These are phyloP conservation scores for Oryza longistaminata DNA, from an alignment of 176 grass and related monocot genomes.

Conservation along the genomic window DNA sequence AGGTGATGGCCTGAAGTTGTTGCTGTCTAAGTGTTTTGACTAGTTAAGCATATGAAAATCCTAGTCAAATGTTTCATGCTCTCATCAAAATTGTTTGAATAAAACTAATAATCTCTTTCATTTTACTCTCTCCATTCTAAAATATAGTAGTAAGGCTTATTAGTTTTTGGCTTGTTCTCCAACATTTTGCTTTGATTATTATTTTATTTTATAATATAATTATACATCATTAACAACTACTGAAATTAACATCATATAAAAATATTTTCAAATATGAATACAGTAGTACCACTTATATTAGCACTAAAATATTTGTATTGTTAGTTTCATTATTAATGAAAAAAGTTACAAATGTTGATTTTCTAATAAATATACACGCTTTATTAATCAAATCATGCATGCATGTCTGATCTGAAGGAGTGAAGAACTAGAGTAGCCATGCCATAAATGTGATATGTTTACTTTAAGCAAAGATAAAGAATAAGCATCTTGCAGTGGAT, in stretches of 20 bases:
- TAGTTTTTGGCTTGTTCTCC: no score
- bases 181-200: no score
- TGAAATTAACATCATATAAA: no score
- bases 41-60: constrained; percentile 13
- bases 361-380: no score
- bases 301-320: no score
- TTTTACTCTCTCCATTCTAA: not conserved
- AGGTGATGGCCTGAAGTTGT: not conserved
- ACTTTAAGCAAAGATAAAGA: not conserved
- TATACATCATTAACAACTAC: no score
- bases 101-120: constrained; percentile 10
- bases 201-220: no score
- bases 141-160: no score
- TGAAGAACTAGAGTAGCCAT: not conserved
- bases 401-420: not conserved
- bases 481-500: not conserved
- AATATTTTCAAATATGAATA: no score
- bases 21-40: constrained; percentile 24
- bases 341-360: no score
- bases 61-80: constrained; percentile 12
- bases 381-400: not conserved
- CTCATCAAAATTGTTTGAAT: constrained; percentile 27
- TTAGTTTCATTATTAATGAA: no score
- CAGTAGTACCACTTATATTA: no score
- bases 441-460: not conserved